A percentile compares a stretch with the other conserved stretches of the same genome.
These are phyloP conservation scores for Puccinia triticina DNA, from an alignment of 1,284 basidiomycete genomes.

Conservation along the genomic window DNA sequence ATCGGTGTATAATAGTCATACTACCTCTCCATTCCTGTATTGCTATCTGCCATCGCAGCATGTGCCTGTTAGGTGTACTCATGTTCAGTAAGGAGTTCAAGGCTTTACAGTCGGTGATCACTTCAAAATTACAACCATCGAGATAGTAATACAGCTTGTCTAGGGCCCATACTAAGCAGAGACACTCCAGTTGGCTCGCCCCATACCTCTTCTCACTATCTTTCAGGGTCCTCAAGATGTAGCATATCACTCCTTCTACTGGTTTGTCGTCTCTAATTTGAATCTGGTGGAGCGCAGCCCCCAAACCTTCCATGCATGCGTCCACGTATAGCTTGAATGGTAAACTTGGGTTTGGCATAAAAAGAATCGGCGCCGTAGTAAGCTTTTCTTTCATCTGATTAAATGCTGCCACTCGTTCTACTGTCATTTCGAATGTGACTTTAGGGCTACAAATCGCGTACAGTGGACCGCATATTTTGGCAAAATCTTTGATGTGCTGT, in stretches of 20 bases:
- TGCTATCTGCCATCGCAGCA: too few species aligned
- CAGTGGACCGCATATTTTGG: not conserved
- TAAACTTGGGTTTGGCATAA: not conserved
- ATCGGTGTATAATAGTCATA: too few species aligned
- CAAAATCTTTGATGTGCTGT: slow-evolving; percentile 6
- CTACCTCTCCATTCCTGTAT: too few species aligned
- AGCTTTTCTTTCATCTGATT: not conserved
- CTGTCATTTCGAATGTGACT: not conserved
- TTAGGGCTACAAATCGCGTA: slow-evolving; percentile 7
- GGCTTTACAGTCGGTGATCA: too few species aligned
- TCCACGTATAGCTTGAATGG: slow-evolving; percentile 23
- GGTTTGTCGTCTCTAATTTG: not conserved
- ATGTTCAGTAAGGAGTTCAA: too few species aligned
- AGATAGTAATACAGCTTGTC: slow-evolving; percentile 25
- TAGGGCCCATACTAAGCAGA: slow-evolving; percentile 13
- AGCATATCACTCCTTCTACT: slow-evolving; percentile 1
- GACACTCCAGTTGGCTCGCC: not conserved
- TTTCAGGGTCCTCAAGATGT: slow-evolving; percentile 12
- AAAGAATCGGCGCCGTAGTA: slow-evolving; percentile 1
- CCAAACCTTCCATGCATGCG: slow-evolving; percentile 10
- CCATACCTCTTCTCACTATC: slow-evolving; percentile 28
- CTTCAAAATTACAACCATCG: too few species aligned
- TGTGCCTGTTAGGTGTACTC: too few species aligned
- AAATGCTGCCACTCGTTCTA: not conserved
- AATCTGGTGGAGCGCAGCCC: not conserved